Base-by-base conservation (phyloP, 805 yeast species). In the Myxozyma mucilagina region DNA sequence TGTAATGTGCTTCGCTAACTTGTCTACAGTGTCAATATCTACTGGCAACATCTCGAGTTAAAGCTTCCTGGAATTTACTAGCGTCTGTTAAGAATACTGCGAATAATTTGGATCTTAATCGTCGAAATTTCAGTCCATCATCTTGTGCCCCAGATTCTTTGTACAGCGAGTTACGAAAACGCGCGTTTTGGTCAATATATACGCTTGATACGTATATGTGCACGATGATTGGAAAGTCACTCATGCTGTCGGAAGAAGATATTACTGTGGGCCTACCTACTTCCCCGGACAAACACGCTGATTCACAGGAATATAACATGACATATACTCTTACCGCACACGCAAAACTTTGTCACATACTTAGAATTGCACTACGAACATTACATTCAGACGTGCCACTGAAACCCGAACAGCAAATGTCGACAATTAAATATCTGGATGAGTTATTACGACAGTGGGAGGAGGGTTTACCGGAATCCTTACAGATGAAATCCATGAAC, bases 141-240 rank as follows among this genome's bases (percentile, higher is more conserved):
- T 11, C 24, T 24, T 20, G 47, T 7, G 11, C 41, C n/a, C 32
- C 43, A 9, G 62, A 57, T 20, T 32, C 24, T 14, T 35, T 58
- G 18, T 16, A 48, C 14, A 3, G 42, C 5, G 64, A 60, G 48
- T 50, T 60, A 6, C 38, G 56, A 13, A 60, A 59, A 18, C 54
- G 64, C 11, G 43, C 38, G 13, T 60, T 60, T 34, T 60, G 64
- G 64, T 53, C 63, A 6, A 59, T 60, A 24, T 60, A 60, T 39
- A 59, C 62, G 1, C 54, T 59, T 10, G 64, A 60, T 13, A 45
- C 63, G 34, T 44, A 60, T 52, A 60, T 60, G 59, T 60, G 64
- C 45, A 60, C 63, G 3, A 60, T 60, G 64, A 57, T 60, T 13
- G 64, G 62, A 18, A 60, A 52, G 35, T 60, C 64, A 4, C 44